Evolutionary conservation across 1,284 basidiomycete species (phyloP), one percentile per base, ranked within the genome.

Genomic region (Trichosporon faecale): DNA sequence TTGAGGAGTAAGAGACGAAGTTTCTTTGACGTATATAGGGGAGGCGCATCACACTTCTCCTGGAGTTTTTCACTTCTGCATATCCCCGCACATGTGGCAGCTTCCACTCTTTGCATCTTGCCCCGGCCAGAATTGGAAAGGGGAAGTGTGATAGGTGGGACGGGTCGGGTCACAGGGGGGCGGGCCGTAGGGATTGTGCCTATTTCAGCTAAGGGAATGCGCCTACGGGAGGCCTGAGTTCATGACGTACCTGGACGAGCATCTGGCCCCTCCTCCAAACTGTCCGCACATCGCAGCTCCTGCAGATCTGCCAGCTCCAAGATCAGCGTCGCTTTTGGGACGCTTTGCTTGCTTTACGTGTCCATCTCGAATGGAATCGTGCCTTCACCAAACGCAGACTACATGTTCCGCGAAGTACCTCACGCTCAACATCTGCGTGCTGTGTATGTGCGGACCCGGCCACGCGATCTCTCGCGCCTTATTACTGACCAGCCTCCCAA

Each of bases 21-120:
- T 60, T 60, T 60, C 55, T 60, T 60, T 60, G 27, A 8, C 55
- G 55, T 60, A 60, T 60, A 60, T 60, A 60, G 27, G 55, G 55
- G 14, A 60, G 55, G 7, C 27, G 55, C 55, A 60, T 60, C 55
- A 31, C 55, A 60, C 55, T 60, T 55, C 55, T 60, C 5, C 18
- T 60, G 55, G 55, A 60, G 55, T 60, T 60, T 60, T 60, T 60
- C 29, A 31, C 29, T 7, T 31, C 14, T 60, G 55, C 55, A 60
- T 60, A 60, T 60, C 16, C 55, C 55, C 55, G 55, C 25, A 60
- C 8, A 60, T 60, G 55, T 60, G 55, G 55, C 55, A 23, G 4
- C 5, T 31, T 2, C 2, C 6, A 1, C 18, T 60, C 55, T 60
- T 21, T 60, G 18, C 7, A 21, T 25, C 21, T 52, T 23, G 18